These are phyloP conservation scores for Pleurostoma richardsiae DNA, from an alignment of 2,329 filamentous ascomycete genomes.

Conservation along the genomic window DNA sequence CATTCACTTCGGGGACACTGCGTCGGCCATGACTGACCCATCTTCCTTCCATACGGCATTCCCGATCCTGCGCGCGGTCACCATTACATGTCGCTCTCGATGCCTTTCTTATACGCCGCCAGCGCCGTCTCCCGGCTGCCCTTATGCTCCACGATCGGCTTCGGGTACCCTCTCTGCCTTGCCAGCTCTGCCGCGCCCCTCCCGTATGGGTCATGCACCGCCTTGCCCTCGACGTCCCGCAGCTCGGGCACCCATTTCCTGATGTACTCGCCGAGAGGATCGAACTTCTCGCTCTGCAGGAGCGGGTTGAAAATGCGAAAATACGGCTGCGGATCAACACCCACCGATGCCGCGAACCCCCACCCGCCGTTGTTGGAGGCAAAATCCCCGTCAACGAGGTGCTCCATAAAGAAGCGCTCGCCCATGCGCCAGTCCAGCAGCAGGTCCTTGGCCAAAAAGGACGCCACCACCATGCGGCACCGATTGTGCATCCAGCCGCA, in stretches of 20 bases:
- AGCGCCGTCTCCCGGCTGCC: slow-evolving; percentile 52
- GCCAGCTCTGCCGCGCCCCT: slow-evolving; percentile 55
- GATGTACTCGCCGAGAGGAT: slow-evolving; percentile 74
- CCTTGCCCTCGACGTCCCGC: slow-evolving; percentile 54
- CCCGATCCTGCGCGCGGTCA: no score
- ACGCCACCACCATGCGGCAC: slow-evolving; percentile 77
- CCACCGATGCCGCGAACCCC: slow-evolving; percentile 40
- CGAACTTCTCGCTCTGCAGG: slow-evolving; percentile 82
- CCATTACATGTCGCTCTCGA: slow-evolving; percentile 11
- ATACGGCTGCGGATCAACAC: slow-evolving; percentile 58
- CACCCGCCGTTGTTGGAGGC: slow-evolving; percentile 68
- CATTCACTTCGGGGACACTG: background rate
- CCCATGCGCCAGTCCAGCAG: slow-evolving; percentile 80
- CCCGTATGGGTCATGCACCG: slow-evolving; percentile 76
- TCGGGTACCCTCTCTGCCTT: slow-evolving; percentile 66
- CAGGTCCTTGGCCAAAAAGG: slow-evolving; percentile 75
- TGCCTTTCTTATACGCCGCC: slow-evolving; percentile 20
- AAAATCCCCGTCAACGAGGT: slow-evolving; percentile 75
- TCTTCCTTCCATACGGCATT: no score
- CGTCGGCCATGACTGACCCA: no score
- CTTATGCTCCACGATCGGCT: slow-evolving; percentile 71
- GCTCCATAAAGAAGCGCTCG: slow-evolving; percentile 78
- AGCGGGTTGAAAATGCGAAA: slow-evolving; percentile 88
- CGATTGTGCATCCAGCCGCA: slow-evolving; percentile 82
- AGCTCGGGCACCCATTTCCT: slow-evolving; percentile 78